phyloP scores from a whole-genome alignment of 2,329 filamentous ascomycete species.

The Bretziella fagacearum region DNA sequence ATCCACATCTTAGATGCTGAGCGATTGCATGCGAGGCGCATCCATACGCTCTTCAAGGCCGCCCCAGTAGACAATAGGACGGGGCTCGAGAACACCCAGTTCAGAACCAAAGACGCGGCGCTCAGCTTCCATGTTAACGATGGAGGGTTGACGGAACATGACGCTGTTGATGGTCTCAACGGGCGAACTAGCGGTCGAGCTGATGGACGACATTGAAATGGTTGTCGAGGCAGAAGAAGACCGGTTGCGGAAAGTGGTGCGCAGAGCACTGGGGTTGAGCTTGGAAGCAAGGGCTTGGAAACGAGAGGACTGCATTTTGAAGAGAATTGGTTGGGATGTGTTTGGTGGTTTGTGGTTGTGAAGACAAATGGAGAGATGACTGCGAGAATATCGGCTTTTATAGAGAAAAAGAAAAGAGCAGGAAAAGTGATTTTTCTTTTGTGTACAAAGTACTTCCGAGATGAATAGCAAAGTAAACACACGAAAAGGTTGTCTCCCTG shows the following conservation, averaged over 20 bases:
- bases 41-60: conserved; percentile 43
- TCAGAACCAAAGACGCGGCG: conserved; percentile 34
- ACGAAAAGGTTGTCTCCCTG: conserved; percentile 7
- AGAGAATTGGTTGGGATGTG: background rate
- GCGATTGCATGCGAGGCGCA: conserved; percentile 8
- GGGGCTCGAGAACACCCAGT: conserved; percentile 41
- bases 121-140: conserved; percentile 41
- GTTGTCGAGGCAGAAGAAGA: conserved; percentile 29
- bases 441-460: background rate
- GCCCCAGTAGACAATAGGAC: conserved; percentile 46
- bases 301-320: conserved; percentile 31
- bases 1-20: conserved; percentile 9
- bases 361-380: background rate
- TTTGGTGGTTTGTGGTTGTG: background rate
- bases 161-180: conserved; percentile 40
- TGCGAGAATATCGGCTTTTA: conserved; percentile 2
- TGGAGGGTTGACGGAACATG: conserved; percentile 39
- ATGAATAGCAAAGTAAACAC: background rate
- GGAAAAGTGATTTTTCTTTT: background rate
- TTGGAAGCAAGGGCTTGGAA: conserved; percentile 34
- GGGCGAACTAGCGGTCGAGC: conserved; percentile 25
- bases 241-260: conserved; percentile 34
- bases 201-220: conserved; percentile 10
- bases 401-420: background rate
- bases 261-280: conserved; percentile 31